Evolutionary conservation across 2,329 filamentous ascomycete genomes (phyloP).

Genomic region (Ustulina deusta): DNA sequence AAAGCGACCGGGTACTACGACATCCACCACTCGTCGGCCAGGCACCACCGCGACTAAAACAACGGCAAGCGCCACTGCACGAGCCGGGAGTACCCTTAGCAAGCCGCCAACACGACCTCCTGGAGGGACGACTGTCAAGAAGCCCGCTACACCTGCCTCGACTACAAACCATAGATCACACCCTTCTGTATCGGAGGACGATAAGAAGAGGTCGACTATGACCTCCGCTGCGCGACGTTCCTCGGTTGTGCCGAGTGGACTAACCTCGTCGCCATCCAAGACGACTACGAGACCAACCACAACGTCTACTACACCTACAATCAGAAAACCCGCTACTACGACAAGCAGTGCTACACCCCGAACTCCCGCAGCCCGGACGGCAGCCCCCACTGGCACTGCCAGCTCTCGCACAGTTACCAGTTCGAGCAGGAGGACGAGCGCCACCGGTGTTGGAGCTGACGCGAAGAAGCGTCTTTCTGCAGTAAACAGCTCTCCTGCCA

Average conservation of each 20-base stretch:
- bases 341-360: constrained; percentile 49
- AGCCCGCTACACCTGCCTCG: constrained; percentile 53
- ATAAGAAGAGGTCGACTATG: constrained; percentile 58
- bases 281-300: constrained; percentile 54
- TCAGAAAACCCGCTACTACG: constrained; percentile 48
- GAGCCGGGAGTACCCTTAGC: constrained; percentile 57
- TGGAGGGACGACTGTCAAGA: constrained; percentile 52
- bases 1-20: constrained; percentile 55
- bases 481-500: constrained; percentile 55
- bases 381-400: constrained; percentile 53
- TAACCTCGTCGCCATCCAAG: constrained; percentile 50
- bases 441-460: constrained; percentile 58
- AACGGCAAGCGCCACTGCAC: constrained; percentile 49
- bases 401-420: constrained; percentile 44
- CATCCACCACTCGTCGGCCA: constrained; percentile 52
- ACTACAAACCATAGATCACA: constrained; percentile 60
- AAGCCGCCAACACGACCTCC: constrained; percentile 64
- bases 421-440: constrained; percentile 51
- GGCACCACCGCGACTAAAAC: constrained; percentile 50
- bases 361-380: constrained; percentile 53
- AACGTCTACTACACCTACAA: constrained; percentile 50
- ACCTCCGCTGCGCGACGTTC: constrained; percentile 58
- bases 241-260: constrained; percentile 58
- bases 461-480: constrained; percentile 70
- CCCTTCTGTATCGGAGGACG: constrained; percentile 64